Evolutionary conservation across 2,329 filamentous ascomycete species (phyloP), one percentile per base, ranked within the genome.

Genomic region (Aureobasidium sp.): DNA sequence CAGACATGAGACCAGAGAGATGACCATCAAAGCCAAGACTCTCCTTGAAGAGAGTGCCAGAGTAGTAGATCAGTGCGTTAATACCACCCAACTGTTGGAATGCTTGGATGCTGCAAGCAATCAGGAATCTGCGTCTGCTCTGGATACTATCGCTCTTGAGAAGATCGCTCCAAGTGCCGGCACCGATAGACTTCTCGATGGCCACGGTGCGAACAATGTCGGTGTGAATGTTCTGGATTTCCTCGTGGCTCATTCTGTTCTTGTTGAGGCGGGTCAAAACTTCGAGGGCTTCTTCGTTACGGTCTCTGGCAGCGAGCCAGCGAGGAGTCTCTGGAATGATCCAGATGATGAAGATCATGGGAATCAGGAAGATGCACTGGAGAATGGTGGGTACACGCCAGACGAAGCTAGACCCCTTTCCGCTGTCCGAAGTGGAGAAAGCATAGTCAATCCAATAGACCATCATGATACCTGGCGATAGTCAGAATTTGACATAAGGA

Each of bases 301-400:
- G 79, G 51, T 82, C 81, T 37, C 82, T 78, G 52, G 78, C 76
- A 27, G 84, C 78, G 10, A 85, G 74, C 83, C 83, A 86, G 63
- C 84, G 75, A 0, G 84, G 84, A 0, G 82, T 83, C 67, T 87
- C 84, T 0, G 84, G 83, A 6, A 78, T 68, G 39, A 71, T 60
- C 67, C 81, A 76, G 41, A 82, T 77, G 4, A 84, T 67, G 24
- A 64, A 65, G 41, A 63, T 65, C 29, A 71, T 79, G 1, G 74
- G 70, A 0, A 77, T 27, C 10, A 76, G 70, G 63, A 76, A 76
- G 47, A 78, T 59, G 65, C 72, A 74, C 62, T 79, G 78, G 3
- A 79, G 65, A 3, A 74, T 72, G n/a, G 77, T 71, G 0, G 76
- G 77, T 1, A 79, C 63, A 4, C 78, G 66, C 77, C 76, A 78